Percentiles rank a stretch among this genome's conserved stretches.
These are phyloP conservation scores for Euphrasia confusa DNA, from an alignment of 257 asterid species.

Conservation along the genomic window DNA sequence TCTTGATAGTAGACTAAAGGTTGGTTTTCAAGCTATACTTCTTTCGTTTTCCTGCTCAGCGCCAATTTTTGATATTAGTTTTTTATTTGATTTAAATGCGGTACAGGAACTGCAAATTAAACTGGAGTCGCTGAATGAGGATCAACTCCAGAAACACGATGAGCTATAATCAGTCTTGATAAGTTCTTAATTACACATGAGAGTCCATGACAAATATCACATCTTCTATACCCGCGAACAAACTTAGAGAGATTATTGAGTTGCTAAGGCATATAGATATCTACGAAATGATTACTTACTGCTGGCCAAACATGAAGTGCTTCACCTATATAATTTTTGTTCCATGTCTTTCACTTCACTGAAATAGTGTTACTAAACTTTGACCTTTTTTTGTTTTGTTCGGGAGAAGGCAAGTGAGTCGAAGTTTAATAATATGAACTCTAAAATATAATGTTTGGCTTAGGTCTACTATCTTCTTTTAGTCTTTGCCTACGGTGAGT, in stretches of 20 bases:
- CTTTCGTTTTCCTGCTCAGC: background rate
- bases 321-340: background rate
- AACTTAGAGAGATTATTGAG: background rate
- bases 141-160: constrained; percentile 61
- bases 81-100: constrained; percentile 8
- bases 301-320: background rate
- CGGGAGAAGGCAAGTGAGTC: too few species aligned
- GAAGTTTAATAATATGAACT: too few species aligned
- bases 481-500: too few species aligned
- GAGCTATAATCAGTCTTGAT: constrained; percentile 51
- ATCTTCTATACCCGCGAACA: background rate
- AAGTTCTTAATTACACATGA: background rate
- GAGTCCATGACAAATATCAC: background rate
- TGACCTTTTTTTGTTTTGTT: background rate
- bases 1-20: constrained; percentile 76
- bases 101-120: constrained; percentile 71
- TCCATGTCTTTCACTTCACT: background rate
- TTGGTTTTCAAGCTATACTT: constrained; percentile 2
- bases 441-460: too few species aligned
- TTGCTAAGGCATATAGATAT: constrained; percentile 1
- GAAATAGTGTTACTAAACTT: constrained; percentile 12
- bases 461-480: too few species aligned
- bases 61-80: background rate
- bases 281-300: background rate
- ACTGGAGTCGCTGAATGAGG: constrained; percentile 51